Base-by-base conservation (phyloP, 2,329 filamentous ascomycete species). In the Clathrospora elynae region DNA sequence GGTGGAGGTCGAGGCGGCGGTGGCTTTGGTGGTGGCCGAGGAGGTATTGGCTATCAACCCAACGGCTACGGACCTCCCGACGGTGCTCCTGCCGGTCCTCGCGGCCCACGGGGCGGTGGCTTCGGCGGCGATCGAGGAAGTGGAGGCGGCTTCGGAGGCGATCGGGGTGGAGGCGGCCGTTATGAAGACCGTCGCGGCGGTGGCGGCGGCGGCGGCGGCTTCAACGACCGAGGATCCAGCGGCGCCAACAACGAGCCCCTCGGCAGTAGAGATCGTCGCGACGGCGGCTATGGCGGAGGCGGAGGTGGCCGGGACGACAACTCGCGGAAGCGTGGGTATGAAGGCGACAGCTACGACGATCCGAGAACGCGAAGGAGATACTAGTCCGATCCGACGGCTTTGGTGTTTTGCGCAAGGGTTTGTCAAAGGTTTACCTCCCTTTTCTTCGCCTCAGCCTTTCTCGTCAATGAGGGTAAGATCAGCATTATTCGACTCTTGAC, bases 241-340 rank as follows among this genome's bases (percentile, higher is more conserved):
- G 88, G 88, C 55, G 88, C 88, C 74, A 93, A 95, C 73, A 86
- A 87, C 71, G 90, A 95, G 69, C 89, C 88, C 49, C 82, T 93
- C 67, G 85, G 87, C 63, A 74, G 75, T 59, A 71, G 77, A 49
- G 76, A 81, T 51, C 75, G 79, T 45, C 58, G 62, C n/a, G 47
- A 51, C 13, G 43, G 53, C 49, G 55, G 52, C 23, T 47, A 51
- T 39, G 48, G 46, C 18, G 46, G 53, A 25, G 35, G 39, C 19
- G 43, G 30, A 20, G 51, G 49, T 17, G 49, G 55, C 33, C 52
- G 59, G 8, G 60, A 63, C 53, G 75, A 78, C 48, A 69, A 73
- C 47, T 73, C 75, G 33, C 57, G 71, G 12, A 71, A 68, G 55
- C 51, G 71, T 68, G 62, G 66, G 34, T 66, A 87, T 71, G 90